Evolutionary conservation across 2,329 filamentous ascomycete species (phyloP).

Genomic region (Claviceps quebecensis): DNA sequence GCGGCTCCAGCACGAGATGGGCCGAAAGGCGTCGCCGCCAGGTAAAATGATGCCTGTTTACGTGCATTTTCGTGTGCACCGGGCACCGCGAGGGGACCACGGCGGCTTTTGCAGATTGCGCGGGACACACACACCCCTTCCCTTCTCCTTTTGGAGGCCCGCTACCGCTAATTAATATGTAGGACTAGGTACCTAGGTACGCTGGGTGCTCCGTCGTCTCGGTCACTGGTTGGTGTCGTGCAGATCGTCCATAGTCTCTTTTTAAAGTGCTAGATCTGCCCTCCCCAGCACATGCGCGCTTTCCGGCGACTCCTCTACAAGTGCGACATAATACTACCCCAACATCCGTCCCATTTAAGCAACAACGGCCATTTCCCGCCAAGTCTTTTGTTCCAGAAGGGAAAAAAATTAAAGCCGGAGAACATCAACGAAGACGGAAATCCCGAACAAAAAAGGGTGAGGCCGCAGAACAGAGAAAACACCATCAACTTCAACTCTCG

Average conservation of each 20-base stretch:
- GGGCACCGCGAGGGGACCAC: not conserved
- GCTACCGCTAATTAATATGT: not conserved
- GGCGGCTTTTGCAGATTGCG: not conserved
- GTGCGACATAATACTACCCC: not conserved
- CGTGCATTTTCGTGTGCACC: not conserved
- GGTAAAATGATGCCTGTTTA: not conserved
- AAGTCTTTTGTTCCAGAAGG: not conserved
- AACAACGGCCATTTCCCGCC: not conserved
- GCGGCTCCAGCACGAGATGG: slow-evolving; percentile 4
- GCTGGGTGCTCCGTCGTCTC: not conserved
- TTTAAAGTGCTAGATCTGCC: slow-evolving; percentile 3
- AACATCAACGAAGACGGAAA: not conserved
- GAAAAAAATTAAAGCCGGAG: not conserved
- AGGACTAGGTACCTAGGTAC: not conserved
- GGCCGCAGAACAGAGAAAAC: not conserved
- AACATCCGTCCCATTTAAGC: not conserved
- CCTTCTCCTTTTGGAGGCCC: not conserved
- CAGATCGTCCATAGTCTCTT: not conserved
- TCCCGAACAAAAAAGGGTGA: not conserved
- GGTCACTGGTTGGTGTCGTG: not conserved
- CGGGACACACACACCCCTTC: not conserved
- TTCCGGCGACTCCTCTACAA: not conserved
- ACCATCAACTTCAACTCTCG: too few relatives aligned
- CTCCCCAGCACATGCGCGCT: not conserved
- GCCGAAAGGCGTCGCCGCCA: slow-evolving; percentile 5